Conservation (phyloP, 495 filamentous ascomycete genomes). For the Hypoxylon subgilvum region DNA sequence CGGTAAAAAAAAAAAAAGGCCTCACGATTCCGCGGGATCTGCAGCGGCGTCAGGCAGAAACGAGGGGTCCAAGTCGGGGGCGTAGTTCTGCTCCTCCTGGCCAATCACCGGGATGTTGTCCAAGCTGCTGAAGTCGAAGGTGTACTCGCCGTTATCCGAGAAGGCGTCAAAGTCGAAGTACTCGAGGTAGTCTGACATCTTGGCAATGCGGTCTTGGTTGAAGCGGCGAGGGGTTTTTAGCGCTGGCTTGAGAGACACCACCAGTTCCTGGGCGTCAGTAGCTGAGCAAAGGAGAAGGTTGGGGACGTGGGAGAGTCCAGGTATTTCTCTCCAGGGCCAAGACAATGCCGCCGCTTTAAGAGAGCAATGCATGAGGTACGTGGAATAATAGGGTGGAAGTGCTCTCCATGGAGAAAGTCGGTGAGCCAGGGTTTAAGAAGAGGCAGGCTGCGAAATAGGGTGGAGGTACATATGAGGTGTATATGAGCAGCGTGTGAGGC, state of each 20-base stretch:
- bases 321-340: conserved; percentile 29
- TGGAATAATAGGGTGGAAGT: conserved; percentile 29
- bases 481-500: too few species aligned
- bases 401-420: background rate
- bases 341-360: conserved; percentile 13
- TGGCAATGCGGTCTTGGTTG: conserved; percentile 15
- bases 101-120: conserved; percentile 48
- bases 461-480: too few species aligned
- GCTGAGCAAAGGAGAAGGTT: background rate
- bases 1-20: conserved; percentile 44
- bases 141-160: conserved; percentile 77
- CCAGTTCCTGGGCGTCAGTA: background rate
- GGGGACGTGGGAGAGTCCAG: background rate
- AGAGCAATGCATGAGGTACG: conserved; percentile 20
- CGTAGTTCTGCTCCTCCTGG: conserved; percentile 9
- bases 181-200: conserved; percentile 64
- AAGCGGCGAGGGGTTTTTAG: conserved; percentile 25
- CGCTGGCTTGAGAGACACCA: conserved; percentile 8
- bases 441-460: too few species aligned
- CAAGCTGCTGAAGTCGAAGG: conserved; percentile 62
- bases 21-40: conserved; percentile 29
- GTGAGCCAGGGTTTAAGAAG: background rate
- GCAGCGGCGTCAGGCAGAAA: conserved; percentile 21
- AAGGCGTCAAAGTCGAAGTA: conserved; percentile 78
- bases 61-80: conserved; percentile 62